Conservation (phyloP, 192 early-diverging fungal species). For the Coemansia guatemalensis region DNA sequence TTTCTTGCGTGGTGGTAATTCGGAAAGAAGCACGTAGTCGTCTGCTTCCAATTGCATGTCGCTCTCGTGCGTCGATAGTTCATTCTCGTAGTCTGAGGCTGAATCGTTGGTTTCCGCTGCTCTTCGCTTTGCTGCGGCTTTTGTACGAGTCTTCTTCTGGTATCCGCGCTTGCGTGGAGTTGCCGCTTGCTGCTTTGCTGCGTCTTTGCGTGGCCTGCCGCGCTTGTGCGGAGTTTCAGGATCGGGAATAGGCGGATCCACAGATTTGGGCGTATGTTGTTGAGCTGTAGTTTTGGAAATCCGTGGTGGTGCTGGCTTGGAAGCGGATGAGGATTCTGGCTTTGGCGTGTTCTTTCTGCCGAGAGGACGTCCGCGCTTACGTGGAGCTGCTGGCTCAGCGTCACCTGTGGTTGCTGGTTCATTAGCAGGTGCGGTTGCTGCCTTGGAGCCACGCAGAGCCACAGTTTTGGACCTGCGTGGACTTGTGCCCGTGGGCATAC, state of each 20-base stretch:
- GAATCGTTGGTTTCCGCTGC: not conserved
- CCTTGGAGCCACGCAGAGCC: not conserved
- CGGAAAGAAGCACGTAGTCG: not conserved
- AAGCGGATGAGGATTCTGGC: not conserved
- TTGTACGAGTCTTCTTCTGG: not conserved
- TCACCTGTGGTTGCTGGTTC: not conserved
- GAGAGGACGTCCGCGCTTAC: conserved; percentile 3
- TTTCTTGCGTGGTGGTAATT: not conserved
- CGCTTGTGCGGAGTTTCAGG: not conserved
- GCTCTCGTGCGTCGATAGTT: not conserved
- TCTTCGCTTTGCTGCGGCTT: not conserved
- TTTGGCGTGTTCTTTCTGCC: not conserved
- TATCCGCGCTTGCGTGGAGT: conserved; percentile 1
- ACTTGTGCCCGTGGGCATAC: too few species aligned
- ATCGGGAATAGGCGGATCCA: not conserved
- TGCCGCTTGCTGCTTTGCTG: not conserved
- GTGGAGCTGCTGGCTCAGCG: not conserved
- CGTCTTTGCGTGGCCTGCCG: conserved; percentile 6
- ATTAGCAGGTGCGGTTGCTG: not conserved
- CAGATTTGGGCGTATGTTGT: not conserved
- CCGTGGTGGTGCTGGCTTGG: not conserved
- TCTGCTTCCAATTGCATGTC: not conserved
- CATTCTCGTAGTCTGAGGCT: not conserved
- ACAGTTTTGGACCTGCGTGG: not conserved
- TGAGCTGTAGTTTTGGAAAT: too few species aligned